phyloP scores from a whole-genome alignment of 2,329 filamentous ascomycete genomes.

The Xylariaceae sp. region DNA sequence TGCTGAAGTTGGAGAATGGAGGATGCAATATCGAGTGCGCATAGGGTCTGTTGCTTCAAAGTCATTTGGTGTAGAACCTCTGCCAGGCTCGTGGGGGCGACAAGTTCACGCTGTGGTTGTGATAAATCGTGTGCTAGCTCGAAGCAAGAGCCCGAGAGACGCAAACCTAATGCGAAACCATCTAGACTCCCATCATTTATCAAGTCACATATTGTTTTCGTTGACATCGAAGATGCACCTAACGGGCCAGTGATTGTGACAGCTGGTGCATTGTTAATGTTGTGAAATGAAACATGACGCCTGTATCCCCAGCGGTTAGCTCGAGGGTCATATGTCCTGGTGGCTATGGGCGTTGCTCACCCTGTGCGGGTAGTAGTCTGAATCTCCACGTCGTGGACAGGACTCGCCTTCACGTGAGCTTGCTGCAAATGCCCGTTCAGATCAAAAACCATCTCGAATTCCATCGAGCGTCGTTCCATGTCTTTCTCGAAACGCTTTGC shows the following conservation, averaged over 20 bases:
- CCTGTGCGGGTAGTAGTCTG: background rate
- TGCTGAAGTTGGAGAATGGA: slow-evolving; percentile 8
- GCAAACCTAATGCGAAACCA: background rate
- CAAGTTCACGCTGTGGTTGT: background rate
- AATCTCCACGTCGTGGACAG: background rate
- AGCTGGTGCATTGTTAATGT: background rate
- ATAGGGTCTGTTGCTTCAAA: background rate
- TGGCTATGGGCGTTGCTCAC: background rate
- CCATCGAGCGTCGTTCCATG: background rate
- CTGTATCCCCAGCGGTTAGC: background rate
- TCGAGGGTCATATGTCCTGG: background rate
- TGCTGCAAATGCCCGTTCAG: slow-evolving; percentile 1
- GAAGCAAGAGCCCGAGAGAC: background rate
- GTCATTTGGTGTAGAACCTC: slow-evolving; percentile 1
- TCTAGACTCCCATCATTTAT: background rate
- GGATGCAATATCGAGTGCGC: slow-evolving; percentile 8
- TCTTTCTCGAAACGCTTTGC: background rate
- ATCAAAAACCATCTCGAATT: slow-evolving; percentile 6
- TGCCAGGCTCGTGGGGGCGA: background rate
- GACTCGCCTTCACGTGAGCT: slow-evolving; percentile 1
- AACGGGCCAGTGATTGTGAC: too few species aligned
- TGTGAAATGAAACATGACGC: background rate
- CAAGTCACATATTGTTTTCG: slow-evolving; percentile 2
- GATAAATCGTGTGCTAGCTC: background rate
- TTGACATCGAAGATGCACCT: too few species aligned